Base-by-base conservation (phyloP, 2,329 filamentous ascomycete species). In the Beauveria asiatica region DNA sequence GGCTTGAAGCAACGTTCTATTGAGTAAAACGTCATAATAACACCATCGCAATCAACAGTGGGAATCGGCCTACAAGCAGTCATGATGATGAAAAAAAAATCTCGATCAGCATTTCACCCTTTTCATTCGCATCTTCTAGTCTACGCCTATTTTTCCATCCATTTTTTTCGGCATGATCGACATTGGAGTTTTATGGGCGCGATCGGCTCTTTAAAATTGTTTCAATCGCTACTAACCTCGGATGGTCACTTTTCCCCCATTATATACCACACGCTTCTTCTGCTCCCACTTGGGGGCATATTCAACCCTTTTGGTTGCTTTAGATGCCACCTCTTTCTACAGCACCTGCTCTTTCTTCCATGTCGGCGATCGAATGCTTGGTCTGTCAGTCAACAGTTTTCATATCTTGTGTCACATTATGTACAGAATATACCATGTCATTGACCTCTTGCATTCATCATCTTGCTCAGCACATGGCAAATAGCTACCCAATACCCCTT, bases 1-100 rank as follows among this genome's bases (percentile, higher is more conserved):
- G 81, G 86, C 63, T 67, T 71, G 50, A 78, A 76, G 57, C 54
- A 57, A 19, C 57, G 57, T 63, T 68, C 66, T 57, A 50, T 60
- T 59, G 57, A 64, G 59, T 69, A 67, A 44, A 5, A 5, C 11
- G 33, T 13, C 33, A 37, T 16, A 16, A 2, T 16, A 37, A 21
- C 23, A 46, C 7, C 42, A 17, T 23, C 42, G 44, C 27, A 53
- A n/a, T 21, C 33, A 44, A 19, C 41, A 19, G 48, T 13, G 57
- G 41, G 41, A 53, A 45, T 42, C 23, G 17, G 37, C 49, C 39
- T 17, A 7, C 48, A 27, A 45, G 13, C 48, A 59, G 13, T 45
- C 17, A 52, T 27, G 57, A 52, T 53, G 48, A 59, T 39, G 57
- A 30, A 16, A 37, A 45, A 44, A 10, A 45, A 23, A 19, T 9